Evolutionary conservation across 305 asterid genomes (phyloP).

Genomic region (Fraxinus albicans): DNA sequence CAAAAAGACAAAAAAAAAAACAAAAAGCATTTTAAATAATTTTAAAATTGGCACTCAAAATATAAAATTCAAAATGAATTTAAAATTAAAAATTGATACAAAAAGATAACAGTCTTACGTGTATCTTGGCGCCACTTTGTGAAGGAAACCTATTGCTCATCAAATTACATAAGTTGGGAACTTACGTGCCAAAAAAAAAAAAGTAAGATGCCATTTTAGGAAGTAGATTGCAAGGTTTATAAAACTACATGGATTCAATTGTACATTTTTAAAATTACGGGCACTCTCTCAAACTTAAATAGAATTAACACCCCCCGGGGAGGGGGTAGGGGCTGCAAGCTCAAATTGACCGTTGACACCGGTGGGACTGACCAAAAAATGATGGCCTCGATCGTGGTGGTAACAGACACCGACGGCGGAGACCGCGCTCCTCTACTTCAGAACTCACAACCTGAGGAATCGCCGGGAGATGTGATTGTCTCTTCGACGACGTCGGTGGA

Average conservation of each 20-base stretch:
- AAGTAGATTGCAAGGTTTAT: neutral
- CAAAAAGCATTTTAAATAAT: too few relatives aligned
- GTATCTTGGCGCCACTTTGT: neutral
- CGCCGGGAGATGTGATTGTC: conserved; percentile 20
- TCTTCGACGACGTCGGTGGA: conserved; percentile 26
- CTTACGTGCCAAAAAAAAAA: neutral
- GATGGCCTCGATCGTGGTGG: conserved; percentile 58
- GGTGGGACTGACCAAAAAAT: neutral
- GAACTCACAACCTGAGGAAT: conserved; percentile 25
- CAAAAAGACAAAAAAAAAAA: too few relatives aligned
- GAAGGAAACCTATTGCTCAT: neutral
- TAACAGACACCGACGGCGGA: conserved; percentile 46
- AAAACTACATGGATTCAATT: neutral
- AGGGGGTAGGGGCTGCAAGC: neutral
- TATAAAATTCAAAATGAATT: too few relatives aligned
- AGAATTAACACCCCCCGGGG: neutral
- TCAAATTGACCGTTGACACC: conserved; percentile 8
- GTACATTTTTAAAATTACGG: neutral
- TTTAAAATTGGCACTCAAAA: too few relatives aligned
- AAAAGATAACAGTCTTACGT: too few relatives aligned
- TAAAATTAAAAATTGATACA: too few relatives aligned
- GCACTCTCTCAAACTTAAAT: neutral
- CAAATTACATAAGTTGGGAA: neutral
- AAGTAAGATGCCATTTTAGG: neutral
- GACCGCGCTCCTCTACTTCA: conserved; percentile 38